A percentile compares a stretch with the other conserved stretches of the same genome.
Evolutionary conservation across 2,329 filamentous ascomycete genomes (phyloP).

Genomic region (Xylaria sp.): DNA sequence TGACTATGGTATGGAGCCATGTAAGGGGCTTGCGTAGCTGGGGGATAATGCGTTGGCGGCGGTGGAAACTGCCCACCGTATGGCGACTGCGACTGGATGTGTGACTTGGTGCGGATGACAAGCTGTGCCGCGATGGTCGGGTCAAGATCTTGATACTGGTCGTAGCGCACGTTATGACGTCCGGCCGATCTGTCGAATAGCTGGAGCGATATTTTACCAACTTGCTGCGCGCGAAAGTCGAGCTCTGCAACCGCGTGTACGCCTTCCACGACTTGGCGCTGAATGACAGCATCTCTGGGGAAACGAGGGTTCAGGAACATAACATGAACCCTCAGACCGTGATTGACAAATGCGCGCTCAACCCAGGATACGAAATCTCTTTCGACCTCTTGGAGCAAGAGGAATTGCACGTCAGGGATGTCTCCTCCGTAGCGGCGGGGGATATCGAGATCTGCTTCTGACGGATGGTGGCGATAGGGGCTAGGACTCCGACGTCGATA

Average conservation of each 20-base stretch:
- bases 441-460: conserved; percentile 65
- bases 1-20: conserved; percentile 28
- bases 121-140: conserved; percentile 79
- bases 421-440: conserved; percentile 73
- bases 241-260: conserved; percentile 84
- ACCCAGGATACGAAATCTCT: conserved; percentile 83
- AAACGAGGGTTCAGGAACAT: conserved; percentile 79
- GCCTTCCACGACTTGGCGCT: conserved; percentile 84
- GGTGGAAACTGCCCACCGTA: conserved; percentile 37
- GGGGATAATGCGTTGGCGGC: conserved; percentile 31
- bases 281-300: conserved; percentile 76
- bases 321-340: conserved; percentile 74
- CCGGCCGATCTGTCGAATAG: conserved; percentile 81
- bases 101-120: conserved; percentile 69
- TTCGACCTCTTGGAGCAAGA: conserved; percentile 77
- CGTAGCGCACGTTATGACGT: conserved; percentile 76
- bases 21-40: conserved; percentile 37
- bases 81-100: conserved; percentile 30
- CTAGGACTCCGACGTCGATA: conserved; percentile 73
- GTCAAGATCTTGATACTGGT: conserved; percentile 85
- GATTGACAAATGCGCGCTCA: conserved; percentile 72
- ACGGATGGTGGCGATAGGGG: conserved; percentile 56
- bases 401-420: conserved; percentile 87
- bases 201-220: conserved; percentile 76
- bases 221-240: conserved; percentile 67